Conservation (phyloP, 148 eudicot species). For the Polygonum aviculare region DNA sequence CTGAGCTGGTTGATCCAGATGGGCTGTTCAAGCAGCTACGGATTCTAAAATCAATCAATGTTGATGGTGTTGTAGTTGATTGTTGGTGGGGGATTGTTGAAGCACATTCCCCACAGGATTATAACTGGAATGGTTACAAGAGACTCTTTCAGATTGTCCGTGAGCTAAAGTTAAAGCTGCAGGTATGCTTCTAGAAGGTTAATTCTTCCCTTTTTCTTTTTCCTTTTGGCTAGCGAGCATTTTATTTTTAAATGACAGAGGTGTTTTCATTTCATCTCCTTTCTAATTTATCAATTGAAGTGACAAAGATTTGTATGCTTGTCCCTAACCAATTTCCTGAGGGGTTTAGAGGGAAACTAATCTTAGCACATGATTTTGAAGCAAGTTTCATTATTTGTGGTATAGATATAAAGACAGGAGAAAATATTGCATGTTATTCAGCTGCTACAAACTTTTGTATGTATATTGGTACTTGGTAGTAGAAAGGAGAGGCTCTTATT, state of each 20-base stretch:
- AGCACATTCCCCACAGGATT: slow-evolving; percentile 85
- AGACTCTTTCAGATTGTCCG: slow-evolving; percentile 72
- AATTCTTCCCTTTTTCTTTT: neutral
- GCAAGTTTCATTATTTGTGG: neutral
- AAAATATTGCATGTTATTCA: neutral
- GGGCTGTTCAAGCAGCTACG: slow-evolving; percentile 64
- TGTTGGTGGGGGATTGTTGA: slow-evolving; percentile 99
- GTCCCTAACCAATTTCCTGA: neutral
- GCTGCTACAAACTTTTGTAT: neutral
- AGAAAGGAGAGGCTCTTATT: neutral
- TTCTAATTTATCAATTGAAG: neutral
- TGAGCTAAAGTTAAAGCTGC: slow-evolving; percentile 67
- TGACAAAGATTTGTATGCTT: neutral
- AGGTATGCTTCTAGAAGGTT: slow-evolving; percentile 35
- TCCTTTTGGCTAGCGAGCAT: neutral
- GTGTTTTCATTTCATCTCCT: neutral
- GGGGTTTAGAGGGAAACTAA: neutral
- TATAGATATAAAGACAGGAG: neutral
- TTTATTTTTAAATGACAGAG: neutral
- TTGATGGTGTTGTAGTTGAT: slow-evolving; percentile 79
- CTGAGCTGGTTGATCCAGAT: slow-evolving; percentile 79
- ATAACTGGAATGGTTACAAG: slow-evolving; percentile 87
- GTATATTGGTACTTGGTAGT: neutral
- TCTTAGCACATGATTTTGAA: neutral
- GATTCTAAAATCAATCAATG: slow-evolving; percentile 53